These are phyloP conservation scores for Microbotryomycetes sp. DNA, from an alignment of 1,284 basidiomycete species.

Conservation along the genomic window DNA sequence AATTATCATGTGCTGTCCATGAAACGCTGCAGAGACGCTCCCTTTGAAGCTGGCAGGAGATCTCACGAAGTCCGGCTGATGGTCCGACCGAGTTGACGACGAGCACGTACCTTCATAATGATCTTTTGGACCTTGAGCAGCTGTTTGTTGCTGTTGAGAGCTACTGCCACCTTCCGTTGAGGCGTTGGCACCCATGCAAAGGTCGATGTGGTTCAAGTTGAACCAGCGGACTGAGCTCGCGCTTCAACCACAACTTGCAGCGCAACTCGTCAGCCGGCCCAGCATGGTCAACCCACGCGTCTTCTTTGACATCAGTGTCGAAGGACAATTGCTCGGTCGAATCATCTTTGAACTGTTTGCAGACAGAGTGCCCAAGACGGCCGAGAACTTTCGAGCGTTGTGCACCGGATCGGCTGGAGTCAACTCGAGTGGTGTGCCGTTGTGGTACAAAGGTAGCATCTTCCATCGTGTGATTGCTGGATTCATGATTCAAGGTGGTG, in stretches of 20 bases:
- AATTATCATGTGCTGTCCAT: too few species aligned
- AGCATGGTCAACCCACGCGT: constrained; percentile 54
- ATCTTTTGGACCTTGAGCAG: constrained; percentile 7
- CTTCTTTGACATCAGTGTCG: constrained; percentile 61
- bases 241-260: not conserved
- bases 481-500: constrained; percentile 67
- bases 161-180: not conserved
- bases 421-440: constrained; percentile 56
- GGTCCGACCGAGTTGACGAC: not conserved
- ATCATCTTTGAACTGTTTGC: constrained; percentile 75
- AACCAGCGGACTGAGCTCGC: not conserved
- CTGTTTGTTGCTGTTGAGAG: not conserved
- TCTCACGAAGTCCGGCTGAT: not conserved
- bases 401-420: constrained; percentile 81
- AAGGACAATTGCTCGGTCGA: constrained; percentile 55
- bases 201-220: not conserved
- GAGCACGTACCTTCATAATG: constrained; percentile 17
- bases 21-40: too few species aligned
- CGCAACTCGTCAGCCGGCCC: not conserved
- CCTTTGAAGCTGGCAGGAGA: not conserved
- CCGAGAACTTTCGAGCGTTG: constrained; percentile 82
- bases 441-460: constrained; percentile 74
- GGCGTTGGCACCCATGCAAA: constrained; percentile 17
- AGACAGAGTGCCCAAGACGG: constrained; percentile 69
- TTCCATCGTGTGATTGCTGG: constrained; percentile 66